phyloP scores from a whole-genome alignment of 1,284 basidiomycete genomes.

The Heterobasidion irregulare region DNA sequence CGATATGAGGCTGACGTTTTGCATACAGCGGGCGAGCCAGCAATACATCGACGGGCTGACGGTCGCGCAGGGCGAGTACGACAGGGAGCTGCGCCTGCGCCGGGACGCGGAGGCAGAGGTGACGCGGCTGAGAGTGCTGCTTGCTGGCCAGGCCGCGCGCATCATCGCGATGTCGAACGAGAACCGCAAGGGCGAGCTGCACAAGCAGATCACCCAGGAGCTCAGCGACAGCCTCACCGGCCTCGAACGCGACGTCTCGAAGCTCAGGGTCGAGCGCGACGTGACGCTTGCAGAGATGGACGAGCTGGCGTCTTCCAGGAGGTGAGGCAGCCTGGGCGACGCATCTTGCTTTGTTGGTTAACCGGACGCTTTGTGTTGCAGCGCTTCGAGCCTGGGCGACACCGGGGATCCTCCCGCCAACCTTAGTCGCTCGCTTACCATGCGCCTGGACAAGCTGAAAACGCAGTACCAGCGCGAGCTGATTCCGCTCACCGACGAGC shows the following conservation, averaged over 20 bases:
- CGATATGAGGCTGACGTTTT: slow-evolving; percentile 2
- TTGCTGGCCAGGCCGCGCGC: slow-evolving; percentile 86
- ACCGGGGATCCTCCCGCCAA: slow-evolving; percentile 37
- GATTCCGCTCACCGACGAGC: slow-evolving; percentile 74
- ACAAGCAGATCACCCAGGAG: slow-evolving; percentile 75
- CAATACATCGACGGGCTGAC: slow-evolving; percentile 89
- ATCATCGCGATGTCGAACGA: slow-evolving; percentile 80
- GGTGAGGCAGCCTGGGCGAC: slow-evolving; percentile 32
- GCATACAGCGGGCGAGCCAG: slow-evolving; percentile 69
- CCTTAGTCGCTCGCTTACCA: slow-evolving; percentile 70
- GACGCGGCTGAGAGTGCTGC: slow-evolving; percentile 71
- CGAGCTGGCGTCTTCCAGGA: slow-evolving; percentile 71
- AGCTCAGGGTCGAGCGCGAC: slow-evolving; percentile 84
- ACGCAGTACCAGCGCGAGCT: slow-evolving; percentile 84
- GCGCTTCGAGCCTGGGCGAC: slow-evolving; percentile 13
- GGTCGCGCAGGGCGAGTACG: slow-evolving; percentile 90
- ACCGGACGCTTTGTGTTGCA: slow-evolving; percentile 3
- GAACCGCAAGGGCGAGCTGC: slow-evolving; percentile 62
- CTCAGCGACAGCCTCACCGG: slow-evolving; percentile 69
- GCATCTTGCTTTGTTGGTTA: background rate
- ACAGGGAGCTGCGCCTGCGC: slow-evolving; percentile 79
- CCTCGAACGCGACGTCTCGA: slow-evolving; percentile 82
- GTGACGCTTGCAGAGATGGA: slow-evolving; percentile 90
- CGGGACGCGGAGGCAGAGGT: slow-evolving; percentile 91
- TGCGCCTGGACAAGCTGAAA: slow-evolving; percentile 87